A percentile compares a stretch with the other conserved stretches of the same genome.
phyloP scores from a whole-genome alignment of 2,329 filamentous ascomycete species.

The Trichocomaceae sp. region DNA sequence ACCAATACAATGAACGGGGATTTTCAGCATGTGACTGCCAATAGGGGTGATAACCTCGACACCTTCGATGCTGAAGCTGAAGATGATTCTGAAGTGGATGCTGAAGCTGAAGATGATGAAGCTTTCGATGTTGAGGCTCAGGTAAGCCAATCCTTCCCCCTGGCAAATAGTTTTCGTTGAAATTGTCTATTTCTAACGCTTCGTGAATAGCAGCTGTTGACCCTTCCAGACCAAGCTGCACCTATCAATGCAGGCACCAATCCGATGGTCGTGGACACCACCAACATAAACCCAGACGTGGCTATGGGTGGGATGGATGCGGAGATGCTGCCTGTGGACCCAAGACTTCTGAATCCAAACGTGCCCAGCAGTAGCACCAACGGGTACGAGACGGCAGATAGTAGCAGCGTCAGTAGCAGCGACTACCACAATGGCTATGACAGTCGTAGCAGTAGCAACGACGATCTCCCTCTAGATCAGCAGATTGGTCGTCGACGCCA shows the following conservation, averaged over 20 bases:
- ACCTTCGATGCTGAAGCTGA: neutral
- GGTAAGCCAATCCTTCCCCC: neutral
- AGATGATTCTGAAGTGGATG: no score
- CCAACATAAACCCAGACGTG: neutral
- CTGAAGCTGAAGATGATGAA: no score
- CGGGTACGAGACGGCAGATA: neutral
- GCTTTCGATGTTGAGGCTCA: no score
- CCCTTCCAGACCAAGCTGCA: neutral
- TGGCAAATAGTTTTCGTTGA: neutral
- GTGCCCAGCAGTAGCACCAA: neutral
- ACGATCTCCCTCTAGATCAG: neutral
- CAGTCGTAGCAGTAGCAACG: neutral
- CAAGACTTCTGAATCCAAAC: neutral
- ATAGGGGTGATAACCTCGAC: neutral
- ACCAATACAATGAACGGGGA: neutral
- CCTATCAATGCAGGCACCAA: neutral
- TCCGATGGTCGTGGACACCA: neutral
- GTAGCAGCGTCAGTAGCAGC: no score
- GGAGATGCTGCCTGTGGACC: neutral
- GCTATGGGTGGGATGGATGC: neutral
- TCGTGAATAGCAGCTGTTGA: neutral
- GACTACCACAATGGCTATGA: no score
- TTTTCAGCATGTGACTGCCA: neutral
- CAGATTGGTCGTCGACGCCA: neutral
- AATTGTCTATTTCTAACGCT: neutral